phyloP scores from a whole-genome alignment of 1,139 yeast species.

The Suhomyces kunorum region DNA sequence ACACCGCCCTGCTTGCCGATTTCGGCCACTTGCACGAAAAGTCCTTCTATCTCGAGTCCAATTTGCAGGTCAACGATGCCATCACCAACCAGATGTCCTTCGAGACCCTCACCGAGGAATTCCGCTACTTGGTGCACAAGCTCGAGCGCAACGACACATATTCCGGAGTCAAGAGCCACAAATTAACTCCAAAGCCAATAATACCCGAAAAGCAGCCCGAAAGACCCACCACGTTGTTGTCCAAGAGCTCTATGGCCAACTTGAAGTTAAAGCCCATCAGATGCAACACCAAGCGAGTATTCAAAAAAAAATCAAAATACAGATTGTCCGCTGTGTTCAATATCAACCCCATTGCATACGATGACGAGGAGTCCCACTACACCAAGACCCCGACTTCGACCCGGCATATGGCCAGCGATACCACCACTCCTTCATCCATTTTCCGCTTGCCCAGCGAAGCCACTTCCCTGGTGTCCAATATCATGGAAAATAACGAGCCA shows the following conservation, averaged over 20 bases:
- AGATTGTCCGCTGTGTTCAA: conserved; percentile 43
- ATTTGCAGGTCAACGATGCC: conserved; percentile 32
- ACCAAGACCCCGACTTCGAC: conserved; percentile 7
- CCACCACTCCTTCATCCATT: conserved; percentile 1
- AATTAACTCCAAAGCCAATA: background rate
- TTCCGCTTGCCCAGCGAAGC: background rate
- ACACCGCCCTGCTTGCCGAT: conserved; percentile 26
- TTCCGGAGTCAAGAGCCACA: conserved; percentile 4
- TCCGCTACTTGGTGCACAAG: conserved; percentile 18
- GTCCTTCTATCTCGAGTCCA: conserved; percentile 38
- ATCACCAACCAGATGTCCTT: conserved; percentile 50
- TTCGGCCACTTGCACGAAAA: conserved; percentile 36
- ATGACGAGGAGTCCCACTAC: conserved; percentile 11
- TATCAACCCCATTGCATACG: conserved; percentile 36
- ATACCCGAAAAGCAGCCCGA: background rate
- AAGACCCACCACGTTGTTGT: conserved; percentile 3
- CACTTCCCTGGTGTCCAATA: conserved; percentile 10
- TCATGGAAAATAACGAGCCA: conserved; percentile 11
- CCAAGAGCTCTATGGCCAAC: conserved; percentile 37
- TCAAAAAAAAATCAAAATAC: conserved; percentile 45
- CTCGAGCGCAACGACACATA: conserved; percentile 14
- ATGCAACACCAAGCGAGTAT: conserved; percentile 31
- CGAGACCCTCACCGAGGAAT: conserved; percentile 52
- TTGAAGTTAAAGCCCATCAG: conserved; percentile 44
- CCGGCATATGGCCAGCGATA: background rate